Base-by-base conservation (phyloP, 164 flowering plant species). In the Vitis rupestris region DNA sequence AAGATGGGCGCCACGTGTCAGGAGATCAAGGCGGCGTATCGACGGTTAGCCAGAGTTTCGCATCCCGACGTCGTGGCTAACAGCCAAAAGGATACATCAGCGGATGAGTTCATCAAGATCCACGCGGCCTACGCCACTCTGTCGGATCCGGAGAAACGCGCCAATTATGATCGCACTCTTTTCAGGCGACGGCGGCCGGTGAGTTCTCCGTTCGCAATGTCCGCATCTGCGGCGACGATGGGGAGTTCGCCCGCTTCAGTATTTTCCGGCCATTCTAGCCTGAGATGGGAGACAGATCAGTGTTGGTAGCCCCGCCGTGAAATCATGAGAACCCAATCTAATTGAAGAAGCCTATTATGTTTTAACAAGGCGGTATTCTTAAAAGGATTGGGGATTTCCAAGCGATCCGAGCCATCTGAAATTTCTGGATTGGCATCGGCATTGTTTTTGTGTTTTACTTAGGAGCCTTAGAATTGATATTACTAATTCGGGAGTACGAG, bases 1-100 rank as follows among this genome's bases (percentile, higher is more conserved):
- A 78, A 61, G 14, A 57, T 58, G 50, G 86, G 82, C 2, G 93
- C 97, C 61, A 68, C 90, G 58, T 66, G 64, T 59, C 82, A 82
- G 53, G 95, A 90, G 72, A 82, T 92, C 75, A 92, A 92, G 73
- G 15, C 84, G 0, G 97, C 97, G 11, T 92, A 90, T 70, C 65
- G 93, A 37, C 74, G 58, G 49, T 56, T 88, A 19, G 97, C 90
- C 8, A 73, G 95, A 47, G 78, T 68, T 3, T 54, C 81, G 64
- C 97, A 92, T 63, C 97, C 97, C 0, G 97, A 92, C 70, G 91
- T 81, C 8, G 81, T 80, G 1, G 63, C 71, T 10, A 30, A 66
- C 17, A 67, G 72, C 6, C 62, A 27, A 9, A 51, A 50, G 17
- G 66, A 27, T 11, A 19, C 69, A 3, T 51, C 74, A 0, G 71